A percentile compares a stretch with the other conserved stretches of the same genome.
Conservation (phyloP, 345 rosid species). For the Erodium maritimum region DNA sequence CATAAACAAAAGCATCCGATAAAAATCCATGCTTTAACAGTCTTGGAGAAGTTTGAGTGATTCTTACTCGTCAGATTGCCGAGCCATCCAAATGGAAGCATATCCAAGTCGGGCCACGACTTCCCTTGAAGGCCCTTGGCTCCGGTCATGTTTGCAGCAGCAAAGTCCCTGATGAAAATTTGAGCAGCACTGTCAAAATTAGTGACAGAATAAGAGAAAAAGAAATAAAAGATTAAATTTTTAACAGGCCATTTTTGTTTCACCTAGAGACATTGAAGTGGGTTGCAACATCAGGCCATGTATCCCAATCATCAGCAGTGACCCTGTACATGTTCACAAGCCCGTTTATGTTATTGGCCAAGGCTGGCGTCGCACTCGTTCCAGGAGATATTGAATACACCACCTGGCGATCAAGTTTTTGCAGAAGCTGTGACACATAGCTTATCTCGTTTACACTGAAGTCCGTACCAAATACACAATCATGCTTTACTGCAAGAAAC, state of each 20-base stretch:
- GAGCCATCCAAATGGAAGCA: slow-evolving; percentile 92
- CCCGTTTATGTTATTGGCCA: slow-evolving; percentile 61
- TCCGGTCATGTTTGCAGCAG: slow-evolving; percentile 59
- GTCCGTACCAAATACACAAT: slow-evolving; percentile 79
- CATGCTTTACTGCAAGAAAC: slow-evolving; percentile 55
- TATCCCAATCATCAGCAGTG: slow-evolving; percentile 92
- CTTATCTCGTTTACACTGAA: slow-evolving; percentile 54
- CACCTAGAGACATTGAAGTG: slow-evolving; percentile 83
- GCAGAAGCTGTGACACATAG: slow-evolving; percentile 63
- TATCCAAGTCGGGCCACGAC: slow-evolving; percentile 92
- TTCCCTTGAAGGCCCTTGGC: slow-evolving; percentile 49
- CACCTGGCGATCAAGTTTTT: slow-evolving; percentile 55
- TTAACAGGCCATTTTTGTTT: too few relatives aligned
- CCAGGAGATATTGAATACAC: slow-evolving; percentile 90
- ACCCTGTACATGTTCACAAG: slow-evolving; percentile 78
- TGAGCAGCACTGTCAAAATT: too few relatives aligned
- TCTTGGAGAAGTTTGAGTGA: slow-evolving; percentile 18
- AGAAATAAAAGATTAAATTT: slow-evolving; percentile 1
- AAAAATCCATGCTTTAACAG: too few relatives aligned
- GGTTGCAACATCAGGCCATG: slow-evolving; percentile 64
- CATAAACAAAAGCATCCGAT: background rate
- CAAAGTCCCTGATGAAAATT: slow-evolving; percentile 41
- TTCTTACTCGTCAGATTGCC: slow-evolving; percentile 50
- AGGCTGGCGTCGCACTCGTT: slow-evolving; percentile 57
- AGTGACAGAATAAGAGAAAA: background rate